phyloP scores from a whole-genome alignment of 768 basidiomycete species.

The Roridomyces roridus region DNA sequence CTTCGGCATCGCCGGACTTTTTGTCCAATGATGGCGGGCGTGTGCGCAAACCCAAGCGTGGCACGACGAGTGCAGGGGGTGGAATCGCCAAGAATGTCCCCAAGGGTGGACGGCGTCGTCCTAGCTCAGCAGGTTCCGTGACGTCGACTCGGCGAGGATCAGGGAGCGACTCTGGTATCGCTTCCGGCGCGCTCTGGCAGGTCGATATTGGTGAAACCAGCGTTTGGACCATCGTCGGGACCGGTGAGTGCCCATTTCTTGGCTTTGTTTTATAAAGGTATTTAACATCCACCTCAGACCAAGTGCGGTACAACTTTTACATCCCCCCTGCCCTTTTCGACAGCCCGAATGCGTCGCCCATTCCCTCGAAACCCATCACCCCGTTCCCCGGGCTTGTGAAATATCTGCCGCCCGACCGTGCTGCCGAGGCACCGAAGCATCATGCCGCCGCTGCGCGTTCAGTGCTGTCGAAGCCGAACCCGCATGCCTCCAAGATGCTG shows the following conservation, averaged over 20 bases:
- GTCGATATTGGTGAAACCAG: constrained; percentile 94
- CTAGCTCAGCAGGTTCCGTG: constrained; percentile 77
- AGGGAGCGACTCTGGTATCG: constrained; percentile 68
- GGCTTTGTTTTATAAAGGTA: constrained; percentile 21
- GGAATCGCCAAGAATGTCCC: constrained; percentile 57
- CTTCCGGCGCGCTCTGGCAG: constrained; percentile 84
- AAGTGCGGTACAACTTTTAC: constrained; percentile 93
- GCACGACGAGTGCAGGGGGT: constrained; percentile 74
- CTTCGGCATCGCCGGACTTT: constrained; percentile 68
- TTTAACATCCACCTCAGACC: constrained; percentile 55
- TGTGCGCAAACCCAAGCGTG: constrained; percentile 79
- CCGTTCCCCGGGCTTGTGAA: constrained; percentile 89
- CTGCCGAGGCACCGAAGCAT: constrained; percentile 80
- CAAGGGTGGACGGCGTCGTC: constrained; percentile 70
- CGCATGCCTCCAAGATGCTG: constrained; percentile 79
- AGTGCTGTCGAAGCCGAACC: constrained; percentile 77
- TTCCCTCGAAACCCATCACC: constrained; percentile 83
- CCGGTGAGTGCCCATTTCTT: constrained; percentile 56
- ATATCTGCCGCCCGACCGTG: constrained; percentile 89
- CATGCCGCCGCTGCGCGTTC: constrained; percentile 71
- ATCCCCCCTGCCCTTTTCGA: constrained; percentile 87
- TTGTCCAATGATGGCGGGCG: constrained; percentile 84
- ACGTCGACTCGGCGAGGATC: constrained; percentile 72
- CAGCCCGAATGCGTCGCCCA: constrained; percentile 78
- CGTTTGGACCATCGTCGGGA: constrained; percentile 94